Evolutionary conservation across 148 eudicot genomes (phyloP).

Genomic region (Arctostaphylos glauca): DNA sequence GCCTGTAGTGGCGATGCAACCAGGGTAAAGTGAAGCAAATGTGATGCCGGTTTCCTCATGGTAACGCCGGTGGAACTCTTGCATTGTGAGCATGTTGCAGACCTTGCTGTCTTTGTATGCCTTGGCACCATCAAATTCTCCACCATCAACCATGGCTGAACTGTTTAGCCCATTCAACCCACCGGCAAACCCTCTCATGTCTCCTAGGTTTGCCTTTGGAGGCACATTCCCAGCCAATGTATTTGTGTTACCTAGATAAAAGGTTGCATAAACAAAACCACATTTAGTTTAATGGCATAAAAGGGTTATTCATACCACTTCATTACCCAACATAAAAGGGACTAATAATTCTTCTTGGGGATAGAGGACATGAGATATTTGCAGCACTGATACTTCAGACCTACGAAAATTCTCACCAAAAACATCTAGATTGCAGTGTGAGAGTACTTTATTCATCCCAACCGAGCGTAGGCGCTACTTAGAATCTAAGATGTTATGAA

Average conservation of each 20-base stretch:
- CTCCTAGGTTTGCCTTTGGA: conserved; percentile 90
- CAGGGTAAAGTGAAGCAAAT: conserved; percentile 92
- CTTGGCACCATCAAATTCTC: conserved; percentile 89
- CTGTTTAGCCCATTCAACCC: conserved; percentile 67
- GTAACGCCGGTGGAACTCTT: conserved; percentile 78
- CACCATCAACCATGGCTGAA: conserved; percentile 91
- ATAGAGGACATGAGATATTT: background rate
- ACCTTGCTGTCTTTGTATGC: conserved; percentile 98
- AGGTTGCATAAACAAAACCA: background rate
- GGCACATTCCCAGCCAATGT: conserved; percentile 95
- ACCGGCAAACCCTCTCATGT: conserved; percentile 73
- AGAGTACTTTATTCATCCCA: background rate
- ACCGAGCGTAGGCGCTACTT: background rate
- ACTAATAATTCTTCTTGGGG: background rate
- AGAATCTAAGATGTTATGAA: background rate
- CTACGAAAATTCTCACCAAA: no score
- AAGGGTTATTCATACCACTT: background rate
- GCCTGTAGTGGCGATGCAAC: conserved; percentile 93
- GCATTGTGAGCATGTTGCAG: conserved; percentile 98
- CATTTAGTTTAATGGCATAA: background rate
- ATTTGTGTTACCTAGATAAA: conserved; percentile 70
- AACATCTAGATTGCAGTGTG: background rate
- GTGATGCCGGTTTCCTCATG: conserved; percentile 82
- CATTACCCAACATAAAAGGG: background rate
- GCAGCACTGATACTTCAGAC: background rate